Evolutionary conservation across 129 eudicot genomes (phyloP), one percentile per base, ranked within the genome.

Genomic region (Tagetes patula): DNA sequence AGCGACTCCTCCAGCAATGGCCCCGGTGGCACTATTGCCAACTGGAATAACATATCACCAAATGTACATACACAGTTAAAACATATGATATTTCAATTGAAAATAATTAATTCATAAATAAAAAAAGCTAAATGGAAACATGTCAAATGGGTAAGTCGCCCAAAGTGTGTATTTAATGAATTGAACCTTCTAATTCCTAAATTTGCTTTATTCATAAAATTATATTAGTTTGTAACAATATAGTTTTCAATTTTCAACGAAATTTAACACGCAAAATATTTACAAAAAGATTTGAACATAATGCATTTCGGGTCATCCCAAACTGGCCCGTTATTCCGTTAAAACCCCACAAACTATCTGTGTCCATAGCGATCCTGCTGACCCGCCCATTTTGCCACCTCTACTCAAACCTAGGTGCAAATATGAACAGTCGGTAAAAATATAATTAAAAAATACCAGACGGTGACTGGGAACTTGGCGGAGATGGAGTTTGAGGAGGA

Each of bases 1-100:
- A 81, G 98, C 98, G 71, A 93, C 98, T 71, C 98, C 98, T 82
- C 98, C 98, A 7, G 98, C 98, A 42, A 93, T 93, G 38, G 96
- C 95, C 31, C 96, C 98, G 32, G 98, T 93, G 32, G 88, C 98
- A 87, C 95, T 89, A 67, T 89, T 84, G 0, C 86, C 95, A 8
- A 80, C 91, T 84, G 82, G 52, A 79, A 79, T 37, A 34, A 48
- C 66, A 79, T 3, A 11, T 63, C 67, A n/a, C 33, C 5, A 46
- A 36, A 60, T 11, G 13, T 68, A 42, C 13, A 8, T 12, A 50
- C 14, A 53, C 49, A 72, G 36, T 43, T 55, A 76, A 40, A 66
- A 65, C 37, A 6, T 31, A 9, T 8, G 1, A 71, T n/a, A 32
- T n/a, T 38, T 46, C n/a, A 13, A 55, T 58, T 0, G 9, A 8